These are phyloP conservation scores for Lachnellula cervina DNA, from an alignment of 2,329 filamentous ascomycete genomes.

Conservation along the genomic window DNA sequence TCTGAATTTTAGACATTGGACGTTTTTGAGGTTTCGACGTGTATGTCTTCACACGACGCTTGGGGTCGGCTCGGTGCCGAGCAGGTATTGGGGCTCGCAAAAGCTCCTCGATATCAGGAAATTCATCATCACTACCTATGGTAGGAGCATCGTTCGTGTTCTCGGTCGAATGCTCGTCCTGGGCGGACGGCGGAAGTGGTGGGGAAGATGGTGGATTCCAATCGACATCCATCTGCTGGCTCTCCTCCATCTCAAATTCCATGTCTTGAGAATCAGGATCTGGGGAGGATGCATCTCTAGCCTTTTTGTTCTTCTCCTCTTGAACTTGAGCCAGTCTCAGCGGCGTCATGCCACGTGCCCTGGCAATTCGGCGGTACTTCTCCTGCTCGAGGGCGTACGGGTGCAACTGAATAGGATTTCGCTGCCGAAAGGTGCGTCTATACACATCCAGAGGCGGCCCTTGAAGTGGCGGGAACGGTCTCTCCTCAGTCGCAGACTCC, in stretches of 20 bases:
- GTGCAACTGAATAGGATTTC: slow-evolving; percentile 31
- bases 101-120: slow-evolving; percentile 29
- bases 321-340: slow-evolving; percentile 25
- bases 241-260: slow-evolving; percentile 20
- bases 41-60: slow-evolving; percentile 17
- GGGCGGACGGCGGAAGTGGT: neutral
- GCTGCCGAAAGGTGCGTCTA: slow-evolving; percentile 24
- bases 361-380: slow-evolving; percentile 28
- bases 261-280: slow-evolving; percentile 22
- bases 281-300: slow-evolving; percentile 6
- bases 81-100: slow-evolving; percentile 6
- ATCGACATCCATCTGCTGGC: slow-evolving; percentile 21
- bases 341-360: slow-evolving; percentile 27
- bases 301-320: slow-evolving; percentile 12
- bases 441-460: neutral
- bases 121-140: slow-evolving; percentile 24
- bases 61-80: neutral
- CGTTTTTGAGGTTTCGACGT: slow-evolving; percentile 22
- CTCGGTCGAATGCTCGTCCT: slow-evolving; percentile 1
- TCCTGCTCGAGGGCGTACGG: slow-evolving; percentile 31
- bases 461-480: neutral
- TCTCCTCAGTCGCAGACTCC: neutral
- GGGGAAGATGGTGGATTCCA: slow-evolving; percentile 16
- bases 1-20: slow-evolving; percentile 22
- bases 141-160: neutral